These are phyloP conservation scores for Schizosaccharomyces cryophilus DNA, from an alignment of 805 yeast species.

Conservation along the genomic window DNA sequence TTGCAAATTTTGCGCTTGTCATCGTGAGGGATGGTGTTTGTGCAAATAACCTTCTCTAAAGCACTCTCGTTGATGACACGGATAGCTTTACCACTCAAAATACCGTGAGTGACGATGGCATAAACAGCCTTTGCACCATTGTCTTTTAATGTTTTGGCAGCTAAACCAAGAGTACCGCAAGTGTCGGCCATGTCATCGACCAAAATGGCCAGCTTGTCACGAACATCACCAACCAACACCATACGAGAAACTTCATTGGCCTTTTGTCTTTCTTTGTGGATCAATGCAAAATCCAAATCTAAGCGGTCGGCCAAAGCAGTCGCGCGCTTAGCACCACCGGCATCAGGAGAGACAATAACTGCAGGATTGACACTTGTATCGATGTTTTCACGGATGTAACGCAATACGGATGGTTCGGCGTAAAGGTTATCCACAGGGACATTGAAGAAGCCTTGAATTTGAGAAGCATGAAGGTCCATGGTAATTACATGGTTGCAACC, in stretches of 20 bases:
- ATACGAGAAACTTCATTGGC: constrained; percentile 87
- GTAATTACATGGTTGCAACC: constrained; percentile 92
- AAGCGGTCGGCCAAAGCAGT: constrained; percentile 81
- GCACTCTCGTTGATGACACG: constrained; percentile 43
- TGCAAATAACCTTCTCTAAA: constrained; percentile 56
- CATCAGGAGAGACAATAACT: constrained; percentile 86
- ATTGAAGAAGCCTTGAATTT: constrained; percentile 87
- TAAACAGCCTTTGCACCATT: constrained; percentile 68
- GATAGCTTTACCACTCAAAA: constrained; percentile 65
- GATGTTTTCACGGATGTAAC: constrained; percentile 48
- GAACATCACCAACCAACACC: constrained; percentile 91
- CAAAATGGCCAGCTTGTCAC: constrained; percentile 54
- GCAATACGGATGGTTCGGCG: constrained; percentile 76
- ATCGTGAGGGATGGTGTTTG: constrained; percentile 75
- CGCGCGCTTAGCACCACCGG: constrained; percentile 95
- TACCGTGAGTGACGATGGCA: constrained; percentile 90
- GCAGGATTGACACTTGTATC: constrained; percentile 23
- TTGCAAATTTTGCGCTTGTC: constrained; percentile 33
- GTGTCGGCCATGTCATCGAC: constrained; percentile 98
- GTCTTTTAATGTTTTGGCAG: constrained; percentile 62
- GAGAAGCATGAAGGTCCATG: constrained; percentile 92
- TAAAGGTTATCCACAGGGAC: constrained; percentile 89
- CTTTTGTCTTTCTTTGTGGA: constrained; percentile 83
- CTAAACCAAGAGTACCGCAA: constrained; percentile 88
- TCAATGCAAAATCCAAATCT: constrained; percentile 80